A percentile compares a stretch with the other conserved stretches of the same genome.
Conservation (phyloP, 768 basidiomycete species). For the Amyloporia xantha region DNA sequence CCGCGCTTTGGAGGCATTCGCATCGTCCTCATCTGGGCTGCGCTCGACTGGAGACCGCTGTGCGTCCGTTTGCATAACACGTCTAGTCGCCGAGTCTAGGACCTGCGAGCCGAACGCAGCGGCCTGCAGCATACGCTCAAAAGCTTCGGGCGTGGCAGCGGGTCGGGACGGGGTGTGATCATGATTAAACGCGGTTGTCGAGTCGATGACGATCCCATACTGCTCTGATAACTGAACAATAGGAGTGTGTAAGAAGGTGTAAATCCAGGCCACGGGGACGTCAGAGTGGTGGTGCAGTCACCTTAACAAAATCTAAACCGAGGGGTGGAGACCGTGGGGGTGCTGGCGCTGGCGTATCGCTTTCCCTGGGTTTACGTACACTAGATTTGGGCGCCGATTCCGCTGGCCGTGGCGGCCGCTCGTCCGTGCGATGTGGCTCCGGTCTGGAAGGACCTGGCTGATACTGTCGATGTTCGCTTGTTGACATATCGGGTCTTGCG, state of each 20-base stretch:
- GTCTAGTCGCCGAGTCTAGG: slow-evolving; percentile 31
- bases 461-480: slow-evolving; percentile 10
- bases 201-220: slow-evolving; percentile 37
- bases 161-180: too few species aligned
- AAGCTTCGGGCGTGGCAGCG: slow-evolving; percentile 24
- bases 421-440: slow-evolving; percentile 16
- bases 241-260: not conserved
- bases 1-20: slow-evolving; percentile 14
- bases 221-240: slow-evolving; percentile 37
- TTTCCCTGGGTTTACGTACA: slow-evolving; percentile 12
- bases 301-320: slow-evolving; percentile 38
- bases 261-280: slow-evolving; percentile 5
- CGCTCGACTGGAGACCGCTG: slow-evolving; percentile 16
- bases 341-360: slow-evolving; percentile 7
- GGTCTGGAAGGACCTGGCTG: slow-evolving; percentile 10
- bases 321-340: slow-evolving; percentile 26
- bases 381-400: slow-evolving; percentile 12
- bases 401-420: slow-evolving; percentile 11
- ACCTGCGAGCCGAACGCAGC: slow-evolving; percentile 35
- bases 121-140: slow-evolving; percentile 41
- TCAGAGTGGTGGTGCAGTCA: too few species aligned
- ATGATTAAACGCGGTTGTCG: slow-evolving; percentile 19
- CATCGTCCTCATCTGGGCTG: slow-evolving; percentile 19
- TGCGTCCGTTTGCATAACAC: slow-evolving; percentile 10
- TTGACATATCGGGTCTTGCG: slow-evolving; percentile 5